Evolutionary conservation across 345 rosid species (phyloP).

Genomic region (Boechera retrofracta): DNA sequence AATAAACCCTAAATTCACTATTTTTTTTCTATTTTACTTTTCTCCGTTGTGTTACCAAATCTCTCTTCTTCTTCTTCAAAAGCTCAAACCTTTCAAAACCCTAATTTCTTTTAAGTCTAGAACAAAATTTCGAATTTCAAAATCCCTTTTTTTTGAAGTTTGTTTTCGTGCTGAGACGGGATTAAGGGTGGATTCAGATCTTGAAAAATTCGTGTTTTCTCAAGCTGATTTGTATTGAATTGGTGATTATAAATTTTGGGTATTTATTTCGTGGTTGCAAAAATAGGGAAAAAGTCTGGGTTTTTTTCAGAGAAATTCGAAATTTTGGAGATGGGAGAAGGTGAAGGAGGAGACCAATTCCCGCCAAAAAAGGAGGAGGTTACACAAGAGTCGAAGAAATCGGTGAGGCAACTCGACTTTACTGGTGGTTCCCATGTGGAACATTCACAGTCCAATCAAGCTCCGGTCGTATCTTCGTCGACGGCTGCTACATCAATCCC

Average conservation of each 20-base stretch:
- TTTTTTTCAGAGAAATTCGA: constrained; percentile 24
- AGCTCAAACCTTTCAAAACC: constrained; percentile 37
- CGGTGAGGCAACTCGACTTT: constrained; percentile 93
- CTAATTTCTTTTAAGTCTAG: constrained; percentile 30
- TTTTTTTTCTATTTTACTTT: not conserved
- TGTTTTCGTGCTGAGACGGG: not conserved
- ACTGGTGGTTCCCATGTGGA: constrained; percentile 56
- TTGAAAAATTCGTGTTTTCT: constrained; percentile 40
- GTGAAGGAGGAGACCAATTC: constrained; percentile 68
- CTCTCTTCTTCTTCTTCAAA: constrained; percentile 8
- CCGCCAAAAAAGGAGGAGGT: constrained; percentile 63
- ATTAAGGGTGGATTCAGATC: constrained; percentile 49
- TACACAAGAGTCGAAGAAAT: constrained; percentile 55
- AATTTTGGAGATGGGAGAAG: constrained; percentile 62
- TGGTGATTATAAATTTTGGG: constrained; percentile 8
- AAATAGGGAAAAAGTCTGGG: constrained; percentile 23
- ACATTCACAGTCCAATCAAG: constrained; percentile 51
- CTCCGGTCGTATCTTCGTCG: constrained; percentile 4
- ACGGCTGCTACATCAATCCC: constrained; percentile 9
- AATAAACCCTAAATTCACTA: constrained; percentile 32
- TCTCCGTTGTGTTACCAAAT: not conserved
- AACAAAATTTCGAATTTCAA: constrained; percentile 25
- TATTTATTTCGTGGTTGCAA: not conserved
- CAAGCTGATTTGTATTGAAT: constrained; percentile 30
- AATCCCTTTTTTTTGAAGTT: constrained; percentile 42